phyloP scores from a whole-genome alignment of 495 filamentous ascomycete genomes.

The Poronia punctata region DNA sequence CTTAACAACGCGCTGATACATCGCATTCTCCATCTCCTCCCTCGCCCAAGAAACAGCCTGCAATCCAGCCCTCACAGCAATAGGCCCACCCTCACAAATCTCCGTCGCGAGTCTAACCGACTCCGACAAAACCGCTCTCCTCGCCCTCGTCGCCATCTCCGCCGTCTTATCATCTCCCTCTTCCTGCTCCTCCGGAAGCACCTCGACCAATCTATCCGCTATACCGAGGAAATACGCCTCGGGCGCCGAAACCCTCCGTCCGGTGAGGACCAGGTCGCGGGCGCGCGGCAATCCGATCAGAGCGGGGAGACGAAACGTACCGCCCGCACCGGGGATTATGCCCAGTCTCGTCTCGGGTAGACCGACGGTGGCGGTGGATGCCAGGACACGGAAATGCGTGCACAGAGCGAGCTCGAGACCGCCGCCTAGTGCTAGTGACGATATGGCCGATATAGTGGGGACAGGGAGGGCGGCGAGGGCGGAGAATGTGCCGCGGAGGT shows the following conservation, averaged over 20 bases:
- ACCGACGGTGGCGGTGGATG: conserved; percentile 63
- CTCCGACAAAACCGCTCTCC: conserved; percentile 59
- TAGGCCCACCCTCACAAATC: conserved; percentile 81
- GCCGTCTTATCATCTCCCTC: conserved; percentile 28
- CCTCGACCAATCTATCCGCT: conserved; percentile 73
- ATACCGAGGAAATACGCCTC: conserved; percentile 83
- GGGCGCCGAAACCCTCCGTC: conserved; percentile 64
- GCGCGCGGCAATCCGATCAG: conserved; percentile 71
- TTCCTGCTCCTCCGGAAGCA: conserved; percentile 51
- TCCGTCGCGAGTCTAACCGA: conserved; percentile 70
- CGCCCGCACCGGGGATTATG: conserved; percentile 91
- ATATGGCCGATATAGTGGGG: conserved; percentile 81
- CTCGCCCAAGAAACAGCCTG: conserved; percentile 59
- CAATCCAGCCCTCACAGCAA: conserved; percentile 66
- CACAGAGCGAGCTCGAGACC: conserved; percentile 85
- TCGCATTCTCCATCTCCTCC: conserved; percentile 65
- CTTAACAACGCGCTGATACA: conserved; percentile 70
- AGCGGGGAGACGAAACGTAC: conserved; percentile 74
- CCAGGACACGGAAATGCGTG: conserved; percentile 79
- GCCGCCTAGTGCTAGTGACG: conserved; percentile 77
- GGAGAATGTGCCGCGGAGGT: conserved; percentile 65
- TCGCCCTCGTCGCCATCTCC: conserved; percentile 37
- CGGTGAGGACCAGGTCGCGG: conserved; percentile 79
- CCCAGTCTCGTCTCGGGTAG: conserved; percentile 87
- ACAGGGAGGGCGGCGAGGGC: conserved; percentile 64